These are phyloP conservation scores for Fusarium fujikuroi DNA, from an alignment of 2,329 filamentous ascomycete genomes.

Conservation along the genomic window DNA sequence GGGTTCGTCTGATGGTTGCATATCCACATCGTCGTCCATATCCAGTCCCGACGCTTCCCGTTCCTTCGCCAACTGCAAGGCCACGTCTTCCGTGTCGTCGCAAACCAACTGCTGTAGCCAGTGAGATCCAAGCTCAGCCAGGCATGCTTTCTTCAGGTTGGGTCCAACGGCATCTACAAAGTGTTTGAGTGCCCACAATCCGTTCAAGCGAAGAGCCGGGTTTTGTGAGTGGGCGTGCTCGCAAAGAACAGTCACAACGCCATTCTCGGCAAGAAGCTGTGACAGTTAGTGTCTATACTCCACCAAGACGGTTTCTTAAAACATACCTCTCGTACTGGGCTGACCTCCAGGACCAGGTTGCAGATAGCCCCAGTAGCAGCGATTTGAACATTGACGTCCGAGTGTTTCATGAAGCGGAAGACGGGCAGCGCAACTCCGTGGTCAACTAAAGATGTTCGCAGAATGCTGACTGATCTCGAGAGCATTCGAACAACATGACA, in stretches of 20 bases:
- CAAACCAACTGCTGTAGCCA: conserved; percentile 86
- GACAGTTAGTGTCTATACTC: conserved; percentile 30
- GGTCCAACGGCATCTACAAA: conserved; percentile 78
- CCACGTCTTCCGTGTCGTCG: conserved; percentile 67
- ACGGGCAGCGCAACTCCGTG: conserved; percentile 82
- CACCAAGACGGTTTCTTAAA: not conserved
- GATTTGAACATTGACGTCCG: conserved; percentile 81
- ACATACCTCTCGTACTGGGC: conserved; percentile 87
- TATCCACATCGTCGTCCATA: conserved; percentile 69
- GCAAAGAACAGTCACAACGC: conserved; percentile 81
- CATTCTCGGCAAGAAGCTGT: conserved; percentile 77
- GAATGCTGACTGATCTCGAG: conserved; percentile 83
- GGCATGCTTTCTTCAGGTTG: conserved; percentile 78
- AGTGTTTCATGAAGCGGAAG: conserved; percentile 78
- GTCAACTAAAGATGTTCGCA: conserved; percentile 89
- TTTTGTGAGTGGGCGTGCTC: conserved; percentile 85
- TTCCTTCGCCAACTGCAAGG: conserved; percentile 53
- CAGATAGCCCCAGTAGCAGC: conserved; percentile 86
- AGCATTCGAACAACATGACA: conserved; percentile 85
- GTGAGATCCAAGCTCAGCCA: conserved; percentile 79
- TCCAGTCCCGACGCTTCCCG: conserved; percentile 50
- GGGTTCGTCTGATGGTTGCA: conserved; percentile 60
- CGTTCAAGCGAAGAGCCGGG: conserved; percentile 82
- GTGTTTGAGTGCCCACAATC: conserved; percentile 94
- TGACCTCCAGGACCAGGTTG: conserved; percentile 89